Evolutionary conservation across 768 basidiomycete species (phyloP).

Genomic region (Trametopsis cervina): DNA sequence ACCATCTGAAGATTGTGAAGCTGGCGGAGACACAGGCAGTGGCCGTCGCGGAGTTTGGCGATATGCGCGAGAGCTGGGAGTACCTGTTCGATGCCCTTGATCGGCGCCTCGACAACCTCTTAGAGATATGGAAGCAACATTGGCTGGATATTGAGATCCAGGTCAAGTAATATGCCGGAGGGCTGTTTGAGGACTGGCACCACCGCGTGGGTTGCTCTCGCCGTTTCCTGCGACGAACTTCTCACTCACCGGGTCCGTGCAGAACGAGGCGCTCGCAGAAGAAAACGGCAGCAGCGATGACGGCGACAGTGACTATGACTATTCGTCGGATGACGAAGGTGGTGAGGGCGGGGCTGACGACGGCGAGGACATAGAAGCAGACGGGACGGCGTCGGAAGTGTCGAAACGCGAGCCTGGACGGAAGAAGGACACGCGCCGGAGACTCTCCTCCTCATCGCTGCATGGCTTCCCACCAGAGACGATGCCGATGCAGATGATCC

Average conservation of each 20-base stretch:
- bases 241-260: background rate
- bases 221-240: background rate
- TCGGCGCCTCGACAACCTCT: slow-evolving; percentile 14
- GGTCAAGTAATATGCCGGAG: slow-evolving; percentile 15
- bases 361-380: no score
- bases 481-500: no score
- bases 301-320: slow-evolving; percentile 1
- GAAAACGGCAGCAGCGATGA: background rate
- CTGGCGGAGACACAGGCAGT: slow-evolving; percentile 14
- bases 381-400: no score
- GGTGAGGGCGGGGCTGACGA: background rate
- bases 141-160: slow-evolving; percentile 16
- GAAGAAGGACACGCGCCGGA: no score
- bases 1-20: slow-evolving; percentile 17
- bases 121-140: slow-evolving; percentile 21
- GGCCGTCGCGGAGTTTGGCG: slow-evolving; percentile 14
- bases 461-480: no score
- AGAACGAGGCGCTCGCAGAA: background rate
- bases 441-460: no score
- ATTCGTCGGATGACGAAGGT: background rate
- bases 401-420: no score
- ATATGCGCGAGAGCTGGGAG: slow-evolving; percentile 17
- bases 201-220: slow-evolving; percentile 2
- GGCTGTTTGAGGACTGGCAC: slow-evolving; percentile 22
- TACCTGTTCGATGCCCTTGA: slow-evolving; percentile 17